Evolutionary conservation across 2,329 filamentous ascomycete genomes (phyloP).

Genomic region (Xylaria sp.): DNA sequence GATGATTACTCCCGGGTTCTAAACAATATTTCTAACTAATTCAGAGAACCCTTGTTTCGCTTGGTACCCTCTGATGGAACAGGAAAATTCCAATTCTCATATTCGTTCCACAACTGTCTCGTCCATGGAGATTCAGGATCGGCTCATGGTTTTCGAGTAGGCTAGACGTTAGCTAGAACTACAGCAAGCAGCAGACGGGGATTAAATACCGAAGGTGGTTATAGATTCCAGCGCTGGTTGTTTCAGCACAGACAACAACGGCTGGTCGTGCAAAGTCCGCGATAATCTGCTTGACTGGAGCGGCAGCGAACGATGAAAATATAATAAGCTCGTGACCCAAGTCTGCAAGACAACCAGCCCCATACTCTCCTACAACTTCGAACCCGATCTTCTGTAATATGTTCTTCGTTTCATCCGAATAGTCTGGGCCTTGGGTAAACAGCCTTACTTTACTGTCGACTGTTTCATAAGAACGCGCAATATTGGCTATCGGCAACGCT

Average conservation of each 20-base stretch:
- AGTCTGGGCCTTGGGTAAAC: slow-evolving; percentile 45
- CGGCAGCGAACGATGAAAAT: slow-evolving; percentile 49
- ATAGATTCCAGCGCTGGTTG: slow-evolving; percentile 8
- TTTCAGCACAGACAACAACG: slow-evolving; percentile 25
- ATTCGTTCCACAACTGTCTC: slow-evolving; percentile 42
- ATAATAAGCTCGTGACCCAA: slow-evolving; percentile 52
- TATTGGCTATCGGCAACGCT: slow-evolving; percentile 42
- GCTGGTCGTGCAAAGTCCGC: slow-evolving; percentile 52
- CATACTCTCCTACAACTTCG: slow-evolving; percentile 41
- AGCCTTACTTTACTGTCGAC: slow-evolving; percentile 31
- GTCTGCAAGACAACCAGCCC: slow-evolving; percentile 50
- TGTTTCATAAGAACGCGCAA: slow-evolving; percentile 25
- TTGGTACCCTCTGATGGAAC: not conserved
- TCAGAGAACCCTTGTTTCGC: not conserved
- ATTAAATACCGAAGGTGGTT: slow-evolving; percentile 16
- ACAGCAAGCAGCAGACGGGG: slow-evolving; percentile 11
- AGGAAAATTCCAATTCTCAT: slow-evolving; percentile 22
- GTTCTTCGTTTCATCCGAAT: slow-evolving; percentile 37
- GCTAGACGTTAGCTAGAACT: slow-evolving; percentile 30
- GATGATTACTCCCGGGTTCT: not conserved
- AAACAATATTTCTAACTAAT: not conserved
- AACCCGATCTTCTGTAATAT: slow-evolving; percentile 42
- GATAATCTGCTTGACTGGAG: slow-evolving; percentile 53
- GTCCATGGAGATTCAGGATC: slow-evolving; percentile 42
- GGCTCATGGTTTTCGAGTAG: slow-evolving; percentile 31